Conservation (phyloP, 495 filamentous ascomycete species). For the Daldinia loculata region DNA sequence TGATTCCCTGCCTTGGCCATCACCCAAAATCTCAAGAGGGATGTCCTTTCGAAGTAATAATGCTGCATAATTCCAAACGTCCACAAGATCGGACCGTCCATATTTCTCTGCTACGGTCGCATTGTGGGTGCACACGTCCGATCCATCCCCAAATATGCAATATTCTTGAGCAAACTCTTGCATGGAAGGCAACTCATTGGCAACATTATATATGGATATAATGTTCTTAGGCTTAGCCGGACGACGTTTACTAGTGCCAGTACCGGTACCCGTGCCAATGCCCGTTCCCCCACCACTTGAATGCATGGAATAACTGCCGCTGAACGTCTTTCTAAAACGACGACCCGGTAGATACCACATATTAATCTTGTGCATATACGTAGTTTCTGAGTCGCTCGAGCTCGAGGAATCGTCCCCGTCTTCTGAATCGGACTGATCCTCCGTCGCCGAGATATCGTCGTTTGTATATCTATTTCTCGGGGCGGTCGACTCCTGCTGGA, state of each 20-base stretch:
- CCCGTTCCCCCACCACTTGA: slow-evolving; percentile 62
- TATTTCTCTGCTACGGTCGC: slow-evolving; percentile 76
- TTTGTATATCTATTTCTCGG: slow-evolving; percentile 56
- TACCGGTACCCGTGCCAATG: slow-evolving; percentile 61
- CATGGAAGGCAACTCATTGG: slow-evolving; percentile 76
- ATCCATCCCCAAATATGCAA: slow-evolving; percentile 80
- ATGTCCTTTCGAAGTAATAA: slow-evolving; percentile 80
- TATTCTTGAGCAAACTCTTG: slow-evolving; percentile 78
- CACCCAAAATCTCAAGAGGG: slow-evolving; percentile 68
- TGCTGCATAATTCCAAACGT: slow-evolving; percentile 83
- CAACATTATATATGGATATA: slow-evolving; percentile 75
- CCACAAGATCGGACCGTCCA: slow-evolving; percentile 76
- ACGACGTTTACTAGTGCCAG: slow-evolving; percentile 55
- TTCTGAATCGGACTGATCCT: slow-evolving; percentile 64
- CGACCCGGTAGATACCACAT: slow-evolving; percentile 57
- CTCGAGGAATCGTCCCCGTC: slow-evolving; percentile 70
- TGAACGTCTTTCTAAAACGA: slow-evolving; percentile 56
- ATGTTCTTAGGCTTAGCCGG: slow-evolving; percentile 59
- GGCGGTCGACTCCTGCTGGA: slow-evolving; percentile 62
- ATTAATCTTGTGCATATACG: slow-evolving; percentile 62
- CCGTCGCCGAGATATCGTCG: slow-evolving; percentile 61
- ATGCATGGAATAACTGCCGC: slow-evolving; percentile 57
- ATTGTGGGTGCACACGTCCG: slow-evolving; percentile 84
- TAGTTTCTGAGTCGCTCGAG: slow-evolving; percentile 76
- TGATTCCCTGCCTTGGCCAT: slow-evolving; percentile 59